Percentiles rank a stretch among this genome's conserved stretches.
Evolutionary conservation across 345 rosid species (phyloP).

Genomic region (Eucalyptus sp.): DNA sequence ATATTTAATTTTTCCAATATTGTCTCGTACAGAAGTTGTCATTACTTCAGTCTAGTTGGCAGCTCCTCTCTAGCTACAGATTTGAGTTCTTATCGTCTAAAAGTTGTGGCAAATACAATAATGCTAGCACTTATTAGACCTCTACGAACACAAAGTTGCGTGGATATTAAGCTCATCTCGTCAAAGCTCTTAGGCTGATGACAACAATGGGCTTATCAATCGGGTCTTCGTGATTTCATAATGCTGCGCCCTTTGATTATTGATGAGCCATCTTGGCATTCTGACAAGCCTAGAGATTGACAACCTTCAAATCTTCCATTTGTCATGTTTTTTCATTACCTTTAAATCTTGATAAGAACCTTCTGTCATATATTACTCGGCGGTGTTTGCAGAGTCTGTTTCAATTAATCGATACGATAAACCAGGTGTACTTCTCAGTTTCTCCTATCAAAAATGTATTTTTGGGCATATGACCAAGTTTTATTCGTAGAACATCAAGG

Average conservation of each 20-base stretch:
- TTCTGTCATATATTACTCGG: fast-evolving
- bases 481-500: neutral
- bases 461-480: neutral
- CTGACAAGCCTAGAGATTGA: neutral
- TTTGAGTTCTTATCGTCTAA: neutral
- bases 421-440: neutral
- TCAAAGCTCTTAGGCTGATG: neutral
- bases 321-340: neutral
- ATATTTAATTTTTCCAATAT: neutral
- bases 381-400: neutral
- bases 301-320: neutral
- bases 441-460: neutral
- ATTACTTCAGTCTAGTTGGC: neutral
- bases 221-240: neutral
- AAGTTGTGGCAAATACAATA: neutral
- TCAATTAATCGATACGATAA: neutral
- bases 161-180: neutral
- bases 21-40: neutral
- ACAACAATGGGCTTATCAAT: neutral
- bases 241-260: neutral
- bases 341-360: neutral
- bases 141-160: neutral
- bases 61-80: neutral
- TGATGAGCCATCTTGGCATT: neutral
- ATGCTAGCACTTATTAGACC: neutral